A percentile compares a stretch with the other conserved stretches of the same genome.
phyloP scores from a whole-genome alignment of 768 basidiomycete genomes.

The Kwoniella dejecticola region DNA sequence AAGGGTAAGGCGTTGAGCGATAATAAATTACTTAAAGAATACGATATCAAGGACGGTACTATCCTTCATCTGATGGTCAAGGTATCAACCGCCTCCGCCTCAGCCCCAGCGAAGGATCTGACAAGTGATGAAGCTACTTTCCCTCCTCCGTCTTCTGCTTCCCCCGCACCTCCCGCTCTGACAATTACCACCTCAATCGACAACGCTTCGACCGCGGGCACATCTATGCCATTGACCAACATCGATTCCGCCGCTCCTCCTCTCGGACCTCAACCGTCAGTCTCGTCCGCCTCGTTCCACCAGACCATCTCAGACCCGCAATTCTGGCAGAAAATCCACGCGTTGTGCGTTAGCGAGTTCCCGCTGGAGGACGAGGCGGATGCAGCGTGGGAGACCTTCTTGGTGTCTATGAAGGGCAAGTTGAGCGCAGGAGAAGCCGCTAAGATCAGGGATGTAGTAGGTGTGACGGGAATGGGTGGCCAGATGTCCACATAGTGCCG shows the following conservation, averaged over 20 bases:
- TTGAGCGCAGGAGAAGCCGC: slow-evolving; percentile 86
- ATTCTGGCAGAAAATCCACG: slow-evolving; percentile 74
- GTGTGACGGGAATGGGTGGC: slow-evolving; percentile 59
- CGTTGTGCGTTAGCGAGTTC: slow-evolving; percentile 71
- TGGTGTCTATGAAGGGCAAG: slow-evolving; percentile 75
- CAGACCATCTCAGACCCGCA: slow-evolving; percentile 70
- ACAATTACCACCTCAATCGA: slow-evolving; percentile 48
- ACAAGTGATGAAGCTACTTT: slow-evolving; percentile 19
- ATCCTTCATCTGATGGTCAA: slow-evolving; percentile 86
- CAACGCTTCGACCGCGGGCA: slow-evolving; percentile 33
- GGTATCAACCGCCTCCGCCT: slow-evolving; percentile 66
- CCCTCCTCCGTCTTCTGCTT: slow-evolving; percentile 31
- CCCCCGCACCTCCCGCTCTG: slow-evolving; percentile 34
- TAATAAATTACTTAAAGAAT: slow-evolving; percentile 85
- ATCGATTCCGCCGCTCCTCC: slow-evolving; percentile 57
- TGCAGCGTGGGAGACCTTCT: slow-evolving; percentile 80
- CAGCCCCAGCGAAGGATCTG: slow-evolving; percentile 37
- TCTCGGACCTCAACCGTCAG: slow-evolving; percentile 47
- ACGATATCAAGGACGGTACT: slow-evolving; percentile 76
- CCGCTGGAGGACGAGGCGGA: slow-evolving; percentile 66
- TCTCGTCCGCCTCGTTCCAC: slow-evolving; percentile 62
- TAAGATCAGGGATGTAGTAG: slow-evolving; percentile 83
- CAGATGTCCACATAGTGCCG: slow-evolving; percentile 3
- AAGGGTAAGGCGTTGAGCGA: slow-evolving; percentile 95
- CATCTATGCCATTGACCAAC: slow-evolving; percentile 60